Evolutionary conservation across 495 filamentous ascomycete species (phyloP).

Genomic region (Achaetomiella virescens): DNA sequence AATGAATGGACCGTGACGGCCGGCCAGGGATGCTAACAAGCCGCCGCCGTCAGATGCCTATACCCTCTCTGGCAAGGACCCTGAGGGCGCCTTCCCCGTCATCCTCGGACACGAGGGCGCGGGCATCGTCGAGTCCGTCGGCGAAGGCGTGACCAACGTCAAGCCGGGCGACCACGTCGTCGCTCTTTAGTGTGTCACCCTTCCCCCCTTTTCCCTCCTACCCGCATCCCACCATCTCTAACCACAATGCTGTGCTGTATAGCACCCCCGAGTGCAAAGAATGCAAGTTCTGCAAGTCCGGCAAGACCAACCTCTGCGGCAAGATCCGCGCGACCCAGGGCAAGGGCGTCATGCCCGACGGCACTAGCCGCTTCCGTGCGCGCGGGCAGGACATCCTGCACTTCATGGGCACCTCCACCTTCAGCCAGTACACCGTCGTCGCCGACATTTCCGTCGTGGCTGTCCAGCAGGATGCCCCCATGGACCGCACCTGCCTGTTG

Average conservation of each 20-base stretch:
- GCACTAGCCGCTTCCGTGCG: constrained; percentile 89
- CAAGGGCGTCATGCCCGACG: constrained; percentile 94
- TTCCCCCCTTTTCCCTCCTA: neutral
- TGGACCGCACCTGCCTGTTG: constrained; percentile 91
- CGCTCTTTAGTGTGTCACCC: constrained; percentile 73
- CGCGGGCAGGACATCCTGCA: constrained; percentile 91
- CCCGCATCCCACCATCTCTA: constrained; percentile 1
- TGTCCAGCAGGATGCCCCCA: constrained; percentile 83
- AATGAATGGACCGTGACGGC: constrained; percentile 7
- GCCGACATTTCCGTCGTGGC: constrained; percentile 97
- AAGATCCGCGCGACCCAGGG: constrained; percentile 98
- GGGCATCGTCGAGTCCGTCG: constrained; percentile 92
- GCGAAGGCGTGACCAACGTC: constrained; percentile 89
- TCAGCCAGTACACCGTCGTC: constrained; percentile 97
- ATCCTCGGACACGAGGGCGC: constrained; percentile 96
- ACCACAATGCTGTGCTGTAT: constrained; percentile 5
- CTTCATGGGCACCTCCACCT: constrained; percentile 99
- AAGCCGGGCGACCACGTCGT: constrained; percentile 91
- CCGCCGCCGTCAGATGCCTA: constrained; percentile 69
- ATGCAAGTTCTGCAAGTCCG: constrained; percentile 99
- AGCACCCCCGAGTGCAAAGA: constrained; percentile 94
- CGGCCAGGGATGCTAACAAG: neutral
- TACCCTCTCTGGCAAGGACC: constrained; percentile 95
- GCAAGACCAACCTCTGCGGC: constrained; percentile 99
- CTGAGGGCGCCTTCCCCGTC: constrained; percentile 95